phyloP scores from a whole-genome alignment of 2,329 filamentous ascomycete genomes.

The Fusarium napiforme region DNA sequence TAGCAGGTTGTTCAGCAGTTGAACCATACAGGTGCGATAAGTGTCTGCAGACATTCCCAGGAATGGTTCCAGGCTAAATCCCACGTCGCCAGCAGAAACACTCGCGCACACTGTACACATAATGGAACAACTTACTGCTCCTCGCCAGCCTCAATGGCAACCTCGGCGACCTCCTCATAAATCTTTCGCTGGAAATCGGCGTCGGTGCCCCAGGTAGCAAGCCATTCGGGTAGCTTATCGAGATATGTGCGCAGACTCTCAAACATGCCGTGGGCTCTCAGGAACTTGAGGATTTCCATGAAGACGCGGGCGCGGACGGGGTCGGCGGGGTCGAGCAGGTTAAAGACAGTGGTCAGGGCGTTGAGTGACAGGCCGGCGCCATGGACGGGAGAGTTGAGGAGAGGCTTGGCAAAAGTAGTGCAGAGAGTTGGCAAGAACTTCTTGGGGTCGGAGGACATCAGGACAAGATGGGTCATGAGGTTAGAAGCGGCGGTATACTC shows the following conservation, averaged over 20 bases:
- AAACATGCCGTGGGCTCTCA: constrained; percentile 79
- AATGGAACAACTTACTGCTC: constrained; percentile 67
- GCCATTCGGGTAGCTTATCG: constrained; percentile 83
- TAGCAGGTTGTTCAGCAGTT: constrained; percentile 22
- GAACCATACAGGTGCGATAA: neutral
- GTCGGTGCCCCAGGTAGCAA: constrained; percentile 83
- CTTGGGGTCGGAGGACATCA: constrained; percentile 85
- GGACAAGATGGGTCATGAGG: constrained; percentile 91
- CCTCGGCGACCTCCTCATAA: constrained; percentile 83
- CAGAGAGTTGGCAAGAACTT: constrained; percentile 90
- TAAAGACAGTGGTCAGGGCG: constrained; percentile 95
- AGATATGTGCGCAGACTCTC: constrained; percentile 87
- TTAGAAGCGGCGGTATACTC: constrained; percentile 97
- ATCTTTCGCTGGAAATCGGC: constrained; percentile 86
- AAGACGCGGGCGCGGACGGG: constrained; percentile 91
- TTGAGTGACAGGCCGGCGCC: constrained; percentile 87
- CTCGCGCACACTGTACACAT: neutral
- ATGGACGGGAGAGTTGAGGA: constrained; percentile 86
- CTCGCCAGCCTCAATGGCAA: constrained; percentile 82
- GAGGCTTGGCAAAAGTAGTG: constrained; percentile 86
- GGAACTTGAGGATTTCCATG: constrained; percentile 85
- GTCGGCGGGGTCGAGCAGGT: constrained; percentile 81
- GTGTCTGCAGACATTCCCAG: neutral
- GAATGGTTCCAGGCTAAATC: neutral
- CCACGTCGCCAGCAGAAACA: neutral